Conservation (phyloP, 768 basidiomycete species). For the Coprinopsis marcescibilis region DNA sequence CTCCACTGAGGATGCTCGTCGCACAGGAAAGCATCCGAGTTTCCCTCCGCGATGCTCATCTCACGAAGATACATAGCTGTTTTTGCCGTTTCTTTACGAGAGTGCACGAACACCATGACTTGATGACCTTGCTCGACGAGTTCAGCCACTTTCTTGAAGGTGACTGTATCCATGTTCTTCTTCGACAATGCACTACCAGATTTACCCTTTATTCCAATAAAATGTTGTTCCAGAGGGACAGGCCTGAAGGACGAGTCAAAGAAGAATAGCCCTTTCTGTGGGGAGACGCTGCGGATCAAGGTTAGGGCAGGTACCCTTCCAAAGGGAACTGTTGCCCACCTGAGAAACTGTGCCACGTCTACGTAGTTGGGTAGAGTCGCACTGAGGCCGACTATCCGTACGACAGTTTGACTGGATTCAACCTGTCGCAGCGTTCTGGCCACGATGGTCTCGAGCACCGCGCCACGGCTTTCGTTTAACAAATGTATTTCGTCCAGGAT, state of each 20-base stretch:
- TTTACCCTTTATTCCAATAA: constrained; percentile 90
- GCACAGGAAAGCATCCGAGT: constrained; percentile 72
- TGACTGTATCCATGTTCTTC: constrained; percentile 82
- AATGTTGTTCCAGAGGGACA: constrained; percentile 95
- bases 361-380: constrained; percentile 96
- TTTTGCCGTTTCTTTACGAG: constrained; percentile 96
- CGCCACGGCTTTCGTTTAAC: constrained; percentile 95
- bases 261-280: constrained; percentile 85
- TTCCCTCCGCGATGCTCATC: constrained; percentile 63
- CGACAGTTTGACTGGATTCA: constrained; percentile 92
- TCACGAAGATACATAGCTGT: constrained; percentile 79
- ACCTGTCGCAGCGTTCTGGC: constrained; percentile 94
- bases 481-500: constrained; percentile 98
- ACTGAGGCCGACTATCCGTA: constrained; percentile 92
- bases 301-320: neutral
- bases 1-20: constrained; percentile 73
- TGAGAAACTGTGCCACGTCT: constrained; percentile 92
- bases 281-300: constrained; percentile 73
- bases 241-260: constrained; percentile 98
- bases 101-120: constrained; percentile 99
- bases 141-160: constrained; percentile 86
- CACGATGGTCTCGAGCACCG: constrained; percentile 97
- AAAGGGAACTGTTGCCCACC: constrained; percentile 38
- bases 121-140: constrained; percentile 91
- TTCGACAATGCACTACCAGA: constrained; percentile 64